These are phyloP conservation scores for Peronospora farinosa DNA, from an alignment of 352 stramenopile species.

Conservation along the genomic window DNA sequence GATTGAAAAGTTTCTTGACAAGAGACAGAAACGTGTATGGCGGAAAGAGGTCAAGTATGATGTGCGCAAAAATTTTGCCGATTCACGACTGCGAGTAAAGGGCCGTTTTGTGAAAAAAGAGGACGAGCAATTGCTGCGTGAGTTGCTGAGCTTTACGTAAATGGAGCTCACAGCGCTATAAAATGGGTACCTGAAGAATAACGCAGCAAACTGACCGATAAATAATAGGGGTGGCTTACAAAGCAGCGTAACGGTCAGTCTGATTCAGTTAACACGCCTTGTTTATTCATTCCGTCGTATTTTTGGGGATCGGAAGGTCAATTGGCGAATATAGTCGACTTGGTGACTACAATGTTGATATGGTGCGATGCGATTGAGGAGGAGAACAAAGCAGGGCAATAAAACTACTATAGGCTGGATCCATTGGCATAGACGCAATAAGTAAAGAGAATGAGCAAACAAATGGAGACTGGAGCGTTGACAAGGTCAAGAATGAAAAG, in stretches of 20 bases:
- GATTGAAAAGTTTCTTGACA: slow-evolving; percentile 93
- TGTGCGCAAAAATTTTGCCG: slow-evolving; percentile 97
- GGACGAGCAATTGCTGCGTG: slow-evolving; percentile 87
- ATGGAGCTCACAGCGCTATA: slow-evolving; percentile 3
- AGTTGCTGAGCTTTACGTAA: slow-evolving; percentile 82
- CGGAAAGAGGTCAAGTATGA: slow-evolving; percentile 96
- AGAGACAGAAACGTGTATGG: slow-evolving; percentile 93
- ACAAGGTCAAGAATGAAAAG: slow-evolving; percentile 10
- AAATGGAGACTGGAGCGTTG: slow-evolving; percentile 12
- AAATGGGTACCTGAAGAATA: slow-evolving; percentile 8
- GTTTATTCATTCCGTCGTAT: slow-evolving; percentile 4
- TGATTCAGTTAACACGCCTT: slow-evolving; percentile 3
- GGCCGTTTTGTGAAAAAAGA: slow-evolving; percentile 97
- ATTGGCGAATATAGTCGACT: not conserved
- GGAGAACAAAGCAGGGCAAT: not conserved
- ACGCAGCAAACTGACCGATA: slow-evolving; percentile 9
- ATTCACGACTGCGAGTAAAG: slow-evolving; percentile 94
- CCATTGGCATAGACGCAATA: slow-evolving; percentile 19
- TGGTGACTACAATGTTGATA: slow-evolving; percentile 6
- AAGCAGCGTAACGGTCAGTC: slow-evolving; percentile 6
- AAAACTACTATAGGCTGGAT: slow-evolving; percentile 5
- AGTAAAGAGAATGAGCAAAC: slow-evolving; percentile 6
- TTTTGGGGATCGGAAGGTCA: not conserved
- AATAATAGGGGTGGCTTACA: slow-evolving; percentile 3
- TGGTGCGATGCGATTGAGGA: slow-evolving; percentile 9